Evolutionary conservation across 2,329 filamentous ascomycete species (phyloP).

Genomic region (Epichloe scottii): DNA sequence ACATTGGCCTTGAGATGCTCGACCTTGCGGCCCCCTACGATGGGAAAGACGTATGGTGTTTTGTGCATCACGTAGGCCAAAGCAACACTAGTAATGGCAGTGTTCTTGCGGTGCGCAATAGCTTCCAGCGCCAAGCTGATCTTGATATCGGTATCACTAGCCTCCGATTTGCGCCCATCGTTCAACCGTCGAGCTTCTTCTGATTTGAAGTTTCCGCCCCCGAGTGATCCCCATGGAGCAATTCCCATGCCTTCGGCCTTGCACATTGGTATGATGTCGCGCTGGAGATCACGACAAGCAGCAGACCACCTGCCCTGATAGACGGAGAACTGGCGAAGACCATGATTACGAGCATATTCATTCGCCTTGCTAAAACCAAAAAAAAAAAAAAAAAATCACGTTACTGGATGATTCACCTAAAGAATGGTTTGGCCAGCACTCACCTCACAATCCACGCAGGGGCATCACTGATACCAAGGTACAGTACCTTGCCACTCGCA

Average conservation of each 20-base stretch:
- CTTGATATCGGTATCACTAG: constrained; percentile 40
- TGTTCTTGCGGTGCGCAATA: constrained; percentile 33
- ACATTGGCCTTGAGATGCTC: constrained; percentile 61
- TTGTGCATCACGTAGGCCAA: constrained; percentile 65
- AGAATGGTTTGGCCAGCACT: background rate
- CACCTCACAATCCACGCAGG: constrained; percentile 55
- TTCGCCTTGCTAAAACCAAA: constrained; percentile 39
- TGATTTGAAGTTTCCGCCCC: constrained; percentile 34
- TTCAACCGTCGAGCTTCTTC: constrained; percentile 21
- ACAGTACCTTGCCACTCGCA: constrained; percentile 45
- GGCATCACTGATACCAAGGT: constrained; percentile 55
- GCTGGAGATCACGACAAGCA: constrained; percentile 26
- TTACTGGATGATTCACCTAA: background rate
- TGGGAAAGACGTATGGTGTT: constrained; percentile 59
- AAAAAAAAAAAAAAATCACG: background rate
- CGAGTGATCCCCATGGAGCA: constrained; percentile 45
- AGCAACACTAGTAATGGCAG: constrained; percentile 38
- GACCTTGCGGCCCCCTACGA: constrained; percentile 57
- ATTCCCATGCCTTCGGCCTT: constrained; percentile 36
- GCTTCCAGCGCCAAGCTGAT: constrained; percentile 34
- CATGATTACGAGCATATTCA: constrained; percentile 56
- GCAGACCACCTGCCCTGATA: constrained; percentile 32
- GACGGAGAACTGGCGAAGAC: constrained; percentile 54
- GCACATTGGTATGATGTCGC: constrained; percentile 33
- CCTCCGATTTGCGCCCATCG: constrained; percentile 25